Conservation (phyloP, 768 basidiomycete genomes). For the Inosperma sp. region DNA sequence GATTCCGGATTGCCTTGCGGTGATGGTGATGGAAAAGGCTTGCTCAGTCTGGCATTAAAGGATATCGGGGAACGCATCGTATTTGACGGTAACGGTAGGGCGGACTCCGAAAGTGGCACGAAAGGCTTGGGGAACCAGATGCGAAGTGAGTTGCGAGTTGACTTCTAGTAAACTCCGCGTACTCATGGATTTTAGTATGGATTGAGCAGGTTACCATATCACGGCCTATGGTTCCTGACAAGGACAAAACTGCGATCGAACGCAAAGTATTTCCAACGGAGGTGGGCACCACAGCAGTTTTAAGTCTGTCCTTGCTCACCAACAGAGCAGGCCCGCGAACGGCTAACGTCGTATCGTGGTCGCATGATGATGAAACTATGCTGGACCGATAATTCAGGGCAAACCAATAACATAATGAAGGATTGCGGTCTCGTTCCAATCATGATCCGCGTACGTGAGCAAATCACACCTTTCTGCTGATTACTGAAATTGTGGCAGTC, state of each 20-base stretch:
- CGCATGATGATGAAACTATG: constrained; percentile 82
- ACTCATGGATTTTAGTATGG: constrained; percentile 60
- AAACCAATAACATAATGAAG: constrained; percentile 62
- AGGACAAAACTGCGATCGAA: constrained; percentile 68
- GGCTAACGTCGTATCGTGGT: constrained; percentile 87
- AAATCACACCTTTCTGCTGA: neutral
- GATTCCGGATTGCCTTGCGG: constrained; percentile 76
- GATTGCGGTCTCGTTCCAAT: constrained; percentile 94
- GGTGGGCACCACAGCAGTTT: constrained; percentile 41
- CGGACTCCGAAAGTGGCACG: constrained; percentile 48
- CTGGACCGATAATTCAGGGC: constrained; percentile 75
- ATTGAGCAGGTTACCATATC: constrained; percentile 83
- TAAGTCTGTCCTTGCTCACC: neutral
- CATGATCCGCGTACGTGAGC: constrained; percentile 84
- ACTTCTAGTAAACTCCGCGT: neutral
- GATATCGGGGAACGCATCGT: constrained; percentile 91
- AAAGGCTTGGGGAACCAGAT: constrained; percentile 78
- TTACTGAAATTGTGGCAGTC: constrained; percentile 47
- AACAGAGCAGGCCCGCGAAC: constrained; percentile 73
- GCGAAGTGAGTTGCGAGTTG: constrained; percentile 55
- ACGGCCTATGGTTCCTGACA: constrained; percentile 83
- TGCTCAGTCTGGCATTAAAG: constrained; percentile 71
- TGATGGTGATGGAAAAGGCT: constrained; percentile 72
- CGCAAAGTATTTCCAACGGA: constrained; percentile 84
- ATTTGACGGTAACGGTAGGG: constrained; percentile 69